Evolutionary conservation across 2,329 filamentous ascomycete genomes (phyloP), one percentile per base, ranked within the genome.

Genomic region (Aureobasidium sp.): DNA sequence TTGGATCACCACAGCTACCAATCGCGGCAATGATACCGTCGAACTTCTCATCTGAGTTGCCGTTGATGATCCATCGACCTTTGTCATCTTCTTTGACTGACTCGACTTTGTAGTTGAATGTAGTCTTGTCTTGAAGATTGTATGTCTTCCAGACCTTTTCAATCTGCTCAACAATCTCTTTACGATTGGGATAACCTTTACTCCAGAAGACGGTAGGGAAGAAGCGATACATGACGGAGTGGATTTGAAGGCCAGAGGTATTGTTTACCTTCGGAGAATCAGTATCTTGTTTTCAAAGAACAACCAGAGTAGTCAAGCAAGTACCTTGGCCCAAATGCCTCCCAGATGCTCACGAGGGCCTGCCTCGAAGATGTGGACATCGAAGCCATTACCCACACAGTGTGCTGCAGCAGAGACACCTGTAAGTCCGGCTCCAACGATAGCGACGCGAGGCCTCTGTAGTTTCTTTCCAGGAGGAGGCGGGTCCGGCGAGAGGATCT

Each of bases 151-250:
- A 95, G 0, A 95, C 76, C 64, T 86, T 75, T 20, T 80, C 81
- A 12, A 94, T 86, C 70, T 92, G 86, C 27, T 81, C 80, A 47
- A 92, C 79, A 64, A 95, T 94, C 73, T 92, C 85, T 66, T 87
- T 77, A 55, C 89, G 86, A 64, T 87, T 82, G 0, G 91, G 91
- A 69, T 95, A 95, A n/a, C 89, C 89, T 34, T 80, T 78, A 37
- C 83, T 78, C 85, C 89, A 95, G 64, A 83, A 80, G 1, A 95
- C 84, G 0, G 87, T 88, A 0, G 91, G 91, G 67, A 93, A 89
- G 72, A 95, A 96, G 26, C 90, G 84, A 73, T 93, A 95, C 90
- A 94, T 94, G 63, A 92, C 73, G 24, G 86, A 90, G 72, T 95
- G 89, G 26, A 95, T 92, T 70, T 94, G 90, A 0, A 95, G 81